Percentiles rank a stretch among this genome's conserved stretches.
phyloP scores from a whole-genome alignment of 345 rosid species.

The Populus alba region DNA sequence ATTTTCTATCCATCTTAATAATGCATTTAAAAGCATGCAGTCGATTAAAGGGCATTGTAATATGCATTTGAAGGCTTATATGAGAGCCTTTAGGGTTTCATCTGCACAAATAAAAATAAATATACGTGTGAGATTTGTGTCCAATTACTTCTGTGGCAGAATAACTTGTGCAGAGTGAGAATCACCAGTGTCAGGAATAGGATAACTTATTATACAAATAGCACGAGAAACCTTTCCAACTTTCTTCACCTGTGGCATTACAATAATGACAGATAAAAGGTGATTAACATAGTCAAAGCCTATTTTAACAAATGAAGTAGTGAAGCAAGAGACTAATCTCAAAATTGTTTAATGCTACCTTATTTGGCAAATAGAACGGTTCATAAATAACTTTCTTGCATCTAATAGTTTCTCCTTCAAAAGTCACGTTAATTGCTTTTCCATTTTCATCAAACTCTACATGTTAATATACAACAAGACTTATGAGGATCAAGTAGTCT shows the following conservation, averaged over 20 bases:
- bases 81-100: too few relatives aligned
- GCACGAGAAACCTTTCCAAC: slow-evolving; percentile 89
- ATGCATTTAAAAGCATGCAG: too few relatives aligned
- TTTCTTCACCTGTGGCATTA: slow-evolving; percentile 61
- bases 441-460: slow-evolving; percentile 75
- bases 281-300: background rate
- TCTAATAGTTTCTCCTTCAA: slow-evolving; percentile 87
- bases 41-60: too few relatives aligned
- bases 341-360: slow-evolving; percentile 38
- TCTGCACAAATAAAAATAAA: too few relatives aligned
- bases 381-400: slow-evolving; percentile 91
- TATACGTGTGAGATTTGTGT: slow-evolving; percentile 86
- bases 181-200: slow-evolving; percentile 72
- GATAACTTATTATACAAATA: slow-evolving; percentile 90
- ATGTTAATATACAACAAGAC: slow-evolving; percentile 15
- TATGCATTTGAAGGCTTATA: too few relatives aligned
- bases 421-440: slow-evolving; percentile 75
- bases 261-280: background rate
- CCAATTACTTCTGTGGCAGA: slow-evolving; percentile 85
- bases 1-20: too few relatives aligned
- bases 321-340: background rate
- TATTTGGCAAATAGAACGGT: slow-evolving; percentile 79
- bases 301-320: background rate
- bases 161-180: slow-evolving; percentile 90
- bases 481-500: background rate